phyloP scores from a whole-genome alignment of 2,329 filamentous ascomycete genomes.

The Delphinella strobiligena region DNA sequence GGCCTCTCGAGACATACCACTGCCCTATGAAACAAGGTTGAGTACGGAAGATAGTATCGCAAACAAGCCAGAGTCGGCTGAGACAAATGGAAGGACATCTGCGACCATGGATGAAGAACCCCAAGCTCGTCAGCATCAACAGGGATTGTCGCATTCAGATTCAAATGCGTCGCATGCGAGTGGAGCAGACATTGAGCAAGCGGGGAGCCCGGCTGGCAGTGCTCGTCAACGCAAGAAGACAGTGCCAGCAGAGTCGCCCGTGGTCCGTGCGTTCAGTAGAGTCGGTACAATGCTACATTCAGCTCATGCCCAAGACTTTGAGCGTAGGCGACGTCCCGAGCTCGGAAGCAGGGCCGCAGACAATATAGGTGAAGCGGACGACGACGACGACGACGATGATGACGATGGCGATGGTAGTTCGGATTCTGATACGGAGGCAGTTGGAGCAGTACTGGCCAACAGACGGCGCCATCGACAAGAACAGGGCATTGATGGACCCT shows the following conservation, averaged over 20 bases:
- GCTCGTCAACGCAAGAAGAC: slow-evolving; percentile 10
- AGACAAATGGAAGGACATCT: slow-evolving; percentile 1
- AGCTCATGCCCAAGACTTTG: slow-evolving; percentile 85
- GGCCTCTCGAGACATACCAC: slow-evolving; percentile 72
- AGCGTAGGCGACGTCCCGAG: slow-evolving; percentile 55
- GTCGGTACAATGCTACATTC: slow-evolving; percentile 61
- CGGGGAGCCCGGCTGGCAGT: too few species aligned
- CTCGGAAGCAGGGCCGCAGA: slow-evolving; percentile 26
- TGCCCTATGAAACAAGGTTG: slow-evolving; percentile 55
- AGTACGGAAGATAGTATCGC: slow-evolving; percentile 1
- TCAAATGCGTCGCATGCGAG: slow-evolving; percentile 6
- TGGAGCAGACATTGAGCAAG: slow-evolving; percentile 8
- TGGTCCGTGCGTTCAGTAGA: slow-evolving; percentile 33
- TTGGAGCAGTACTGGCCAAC: not conserved
- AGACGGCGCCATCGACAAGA: not conserved
- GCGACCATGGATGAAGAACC: slow-evolving; percentile 7
- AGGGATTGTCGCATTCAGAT: not conserved
- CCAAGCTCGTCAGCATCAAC: slow-evolving; percentile 12
- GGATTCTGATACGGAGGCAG: not conserved
- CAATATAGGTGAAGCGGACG: slow-evolving; percentile 9
- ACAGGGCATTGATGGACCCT: not conserved
- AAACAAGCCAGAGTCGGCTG: not conserved
- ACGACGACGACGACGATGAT: slow-evolving; percentile 21
- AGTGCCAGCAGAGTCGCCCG: slow-evolving; percentile 19
- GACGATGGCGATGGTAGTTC: slow-evolving; percentile 21